These are phyloP conservation scores for Salix exigua DNA, from an alignment of 345 rosid genomes.

Conservation along the genomic window DNA sequence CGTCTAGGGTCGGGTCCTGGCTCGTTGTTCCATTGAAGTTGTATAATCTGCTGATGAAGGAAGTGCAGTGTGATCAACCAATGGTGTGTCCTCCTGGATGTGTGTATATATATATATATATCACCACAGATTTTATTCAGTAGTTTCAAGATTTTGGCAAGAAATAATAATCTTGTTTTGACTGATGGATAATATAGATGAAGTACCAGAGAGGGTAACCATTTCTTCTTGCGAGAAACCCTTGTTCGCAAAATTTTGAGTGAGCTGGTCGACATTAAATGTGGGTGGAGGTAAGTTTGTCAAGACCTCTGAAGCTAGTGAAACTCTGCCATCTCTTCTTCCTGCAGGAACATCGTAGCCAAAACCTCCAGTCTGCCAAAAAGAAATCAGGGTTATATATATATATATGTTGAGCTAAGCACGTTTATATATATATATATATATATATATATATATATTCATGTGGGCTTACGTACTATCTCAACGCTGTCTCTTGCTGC, in stretches of 20 bases:
- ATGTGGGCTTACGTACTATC: constrained; percentile 7
- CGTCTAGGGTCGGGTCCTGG: constrained; percentile 7
- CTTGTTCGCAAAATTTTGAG: constrained; percentile 12
- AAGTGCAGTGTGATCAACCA: constrained; percentile 20
- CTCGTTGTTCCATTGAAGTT: constrained; percentile 12
- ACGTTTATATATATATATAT: too few species aligned
- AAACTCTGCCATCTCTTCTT: constrained; percentile 55
- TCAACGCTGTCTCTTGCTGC: constrained; percentile 52
- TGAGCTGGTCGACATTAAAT: constrained; percentile 5
- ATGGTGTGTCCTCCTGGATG: constrained; percentile 25
- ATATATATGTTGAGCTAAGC: too few species aligned
- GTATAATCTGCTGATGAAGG: constrained; percentile 19
- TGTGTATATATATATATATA: too few species aligned
- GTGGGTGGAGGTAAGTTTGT: constrained; percentile 16
- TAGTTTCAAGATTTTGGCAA: neutral
- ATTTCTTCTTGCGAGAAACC: constrained; percentile 20
- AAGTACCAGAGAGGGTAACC: constrained; percentile 19
- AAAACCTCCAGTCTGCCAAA: constrained; percentile 38
- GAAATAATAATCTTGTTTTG: neutral
- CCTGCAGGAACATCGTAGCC: constrained; percentile 55
- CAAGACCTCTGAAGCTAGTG: constrained; percentile 30
- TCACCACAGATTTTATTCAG: too few species aligned
- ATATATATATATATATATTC: too few species aligned
- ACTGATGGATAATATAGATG: neutral
- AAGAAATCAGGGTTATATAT: neutral